Evolutionary conservation across 257 asterid species (phyloP).

Genomic region (Solanum virginianum): DNA sequence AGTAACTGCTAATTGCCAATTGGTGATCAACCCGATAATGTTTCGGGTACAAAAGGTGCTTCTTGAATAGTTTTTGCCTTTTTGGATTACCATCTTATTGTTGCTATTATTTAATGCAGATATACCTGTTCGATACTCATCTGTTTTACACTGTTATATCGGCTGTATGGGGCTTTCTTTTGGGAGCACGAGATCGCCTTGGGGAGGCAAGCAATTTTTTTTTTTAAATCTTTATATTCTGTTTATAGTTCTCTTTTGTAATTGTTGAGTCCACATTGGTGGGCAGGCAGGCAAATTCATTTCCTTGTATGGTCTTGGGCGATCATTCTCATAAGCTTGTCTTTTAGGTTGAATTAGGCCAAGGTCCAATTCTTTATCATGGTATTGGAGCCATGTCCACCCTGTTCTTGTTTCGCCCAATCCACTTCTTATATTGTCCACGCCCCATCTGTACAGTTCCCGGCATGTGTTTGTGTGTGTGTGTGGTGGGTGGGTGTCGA

Average conservation of each 20-base stretch:
- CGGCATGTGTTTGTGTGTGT: not conserved
- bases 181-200: conserved; percentile 96
- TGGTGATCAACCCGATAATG: not conserved
- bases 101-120: conserved; percentile 34
- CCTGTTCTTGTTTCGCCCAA: not conserved
- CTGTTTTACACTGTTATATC: conserved; percentile 85
- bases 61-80: not conserved
- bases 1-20: not conserved
- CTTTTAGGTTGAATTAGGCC: not conserved
- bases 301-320: not conserved
- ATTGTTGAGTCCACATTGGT: not conserved
- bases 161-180: conserved; percentile 79
- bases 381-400: not conserved
- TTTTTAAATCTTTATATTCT: not conserved
- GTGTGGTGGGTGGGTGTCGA: not conserved
- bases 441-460: not conserved
- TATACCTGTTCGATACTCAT: conserved; percentile 82
- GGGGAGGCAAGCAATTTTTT: conserved; percentile 56
- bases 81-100: not conserved
- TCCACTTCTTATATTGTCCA: not conserved
- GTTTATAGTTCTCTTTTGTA: not conserved
- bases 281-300: not conserved
- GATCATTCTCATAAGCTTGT: not conserved
- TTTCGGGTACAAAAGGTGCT: not conserved
- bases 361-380: not conserved